Base-by-base conservation (phyloP, 768 basidiomycete species). In the Amanita phalloides region DNA sequence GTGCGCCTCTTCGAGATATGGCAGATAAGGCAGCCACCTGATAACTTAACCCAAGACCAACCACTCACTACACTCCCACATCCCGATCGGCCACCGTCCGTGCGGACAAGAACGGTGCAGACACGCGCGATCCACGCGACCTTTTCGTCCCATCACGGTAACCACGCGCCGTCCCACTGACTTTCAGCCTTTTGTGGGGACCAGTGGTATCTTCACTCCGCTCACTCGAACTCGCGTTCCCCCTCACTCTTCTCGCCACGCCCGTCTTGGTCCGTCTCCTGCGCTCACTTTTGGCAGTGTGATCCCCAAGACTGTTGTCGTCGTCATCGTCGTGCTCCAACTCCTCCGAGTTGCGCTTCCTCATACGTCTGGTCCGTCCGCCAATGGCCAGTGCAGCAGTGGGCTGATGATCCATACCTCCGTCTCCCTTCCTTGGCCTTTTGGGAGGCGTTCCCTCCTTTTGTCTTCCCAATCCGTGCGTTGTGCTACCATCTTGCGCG, bases 321-420 rank as follows among this genome's bases (percentile, higher is more conserved):
- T 58, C 57, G 9, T 50, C 57, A 3, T 47, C 54, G 3, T 52
- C 62, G n/a, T 63, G 63, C 1, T 74, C 71, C 20, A 77, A 63
- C 56, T 78, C 77, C 55, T 77, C 76, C 30, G 76, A 78, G 33
- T 72, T 70, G 20, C 77, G 70, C 55, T 78, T 78, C 53, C 69
- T 64, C 57, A 69, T 60, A 51, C 48, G 38, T 55, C 14, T 39
- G 14, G 36, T 46, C 36, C 51, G 51, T 9, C 26, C 44, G 13
- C 45, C 45, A 35, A 28, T 23, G 8, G 35, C 43, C 20, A 52
- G 51, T 41, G 43, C 32, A 26, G 48, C 25, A 32, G 14, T 10
- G 20, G 30, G 8, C 33, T 33, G 45, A 2, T 28, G 30, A 43
- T 37, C 13, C 38, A 45, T 25, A 17, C 42, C 23, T n/a, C 36